Base-by-base conservation (phyloP, 225 moss, liverwort and hornwort species). In the Ulota crispa region DNA sequence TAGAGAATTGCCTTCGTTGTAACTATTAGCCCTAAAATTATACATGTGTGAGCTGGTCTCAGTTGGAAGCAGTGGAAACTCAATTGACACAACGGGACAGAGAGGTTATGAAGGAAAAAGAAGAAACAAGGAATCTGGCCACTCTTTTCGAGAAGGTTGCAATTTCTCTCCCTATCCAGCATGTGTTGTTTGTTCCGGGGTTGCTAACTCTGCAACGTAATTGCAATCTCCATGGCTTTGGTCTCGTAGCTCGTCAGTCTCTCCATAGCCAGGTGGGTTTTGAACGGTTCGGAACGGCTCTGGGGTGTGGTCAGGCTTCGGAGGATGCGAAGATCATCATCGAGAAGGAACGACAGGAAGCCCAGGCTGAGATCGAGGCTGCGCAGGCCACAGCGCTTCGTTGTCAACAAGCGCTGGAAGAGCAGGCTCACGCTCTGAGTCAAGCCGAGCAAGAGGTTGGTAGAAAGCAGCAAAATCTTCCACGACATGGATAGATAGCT, bases 1-100 rank as follows among this genome's bases (percentile, higher is more conserved):
- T 31, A 50, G 18, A 50, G 50, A 50, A 6, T 50, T 18, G 50
- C 50, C 45, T 45, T 45, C 14, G 13, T 45, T 45, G 9, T 57
- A 24, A 57, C 24, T 24, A 4, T 3, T 32, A 32, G 34, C 64
- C 32, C 52, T 64, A 32, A 77, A n/a, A 50, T 32, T 23, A 15
- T 50, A 16, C 23, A 31, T 64, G 5, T 76, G 21, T 45, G 76
- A 76, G 63, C 76, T 64, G 26, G 67, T 54, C 16, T 57, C 83
- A 92, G 92, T 52, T 89, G 67, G 86, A 92, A 78, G 92, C 88
- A 60, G 75, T 92, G 74, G 89, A 88, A 85, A 60, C 77, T 14
- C 92, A 90, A 76, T 89, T 88, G 87, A 70, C 86, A 18, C 83
- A 92, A 79, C 80, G 85, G 53, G 92, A 92, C 86, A 66, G 1